Conservation (phyloP, 805 yeast genomes). For the Sugiyamaella valdiviana region DNA sequence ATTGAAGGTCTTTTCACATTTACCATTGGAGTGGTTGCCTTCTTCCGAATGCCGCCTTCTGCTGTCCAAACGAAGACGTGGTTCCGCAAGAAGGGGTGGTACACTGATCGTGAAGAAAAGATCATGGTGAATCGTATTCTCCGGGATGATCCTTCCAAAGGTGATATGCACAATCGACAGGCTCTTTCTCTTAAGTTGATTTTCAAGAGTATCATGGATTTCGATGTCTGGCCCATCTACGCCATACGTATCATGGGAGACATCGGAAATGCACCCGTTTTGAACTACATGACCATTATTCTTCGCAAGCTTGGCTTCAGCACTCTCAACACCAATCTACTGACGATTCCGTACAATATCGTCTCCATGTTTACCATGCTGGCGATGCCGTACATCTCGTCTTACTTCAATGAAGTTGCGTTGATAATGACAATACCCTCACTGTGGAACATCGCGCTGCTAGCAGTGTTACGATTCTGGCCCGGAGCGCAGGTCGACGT, state of each 20-base stretch:
- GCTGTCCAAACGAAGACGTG: constrained; percentile 43
- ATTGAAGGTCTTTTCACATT: constrained; percentile 54
- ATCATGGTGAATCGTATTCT: constrained; percentile 53
- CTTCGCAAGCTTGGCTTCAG: constrained; percentile 46
- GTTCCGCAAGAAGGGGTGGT: constrained; percentile 45
- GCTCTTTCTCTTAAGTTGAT: constrained; percentile 41
- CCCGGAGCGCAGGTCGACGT: constrained; percentile 29
- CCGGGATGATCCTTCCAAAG: constrained; percentile 58
- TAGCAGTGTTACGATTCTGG: constrained; percentile 37
- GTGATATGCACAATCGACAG: constrained; percentile 59
- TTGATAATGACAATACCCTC: constrained; percentile 28
- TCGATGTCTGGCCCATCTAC: constrained; percentile 51
- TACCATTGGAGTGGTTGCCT: constrained; percentile 41
- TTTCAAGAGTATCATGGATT: constrained; percentile 39
- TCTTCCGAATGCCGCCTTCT: constrained; percentile 46
- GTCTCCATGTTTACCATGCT: constrained; percentile 22
- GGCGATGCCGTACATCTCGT: constrained; percentile 23
- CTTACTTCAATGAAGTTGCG: constrained; percentile 20
- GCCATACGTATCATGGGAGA: constrained; percentile 40
- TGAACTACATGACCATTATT: constrained; percentile 42
- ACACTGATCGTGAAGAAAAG: constrained; percentile 48
- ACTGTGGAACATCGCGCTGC: constrained; percentile 32
- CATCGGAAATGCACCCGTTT: constrained; percentile 34
- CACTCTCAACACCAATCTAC: constrained; percentile 45
- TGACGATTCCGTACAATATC: constrained; percentile 35